phyloP scores from a whole-genome alignment of 2,329 filamentous ascomycete genomes.

The Epichloe glyceriae region DNA sequence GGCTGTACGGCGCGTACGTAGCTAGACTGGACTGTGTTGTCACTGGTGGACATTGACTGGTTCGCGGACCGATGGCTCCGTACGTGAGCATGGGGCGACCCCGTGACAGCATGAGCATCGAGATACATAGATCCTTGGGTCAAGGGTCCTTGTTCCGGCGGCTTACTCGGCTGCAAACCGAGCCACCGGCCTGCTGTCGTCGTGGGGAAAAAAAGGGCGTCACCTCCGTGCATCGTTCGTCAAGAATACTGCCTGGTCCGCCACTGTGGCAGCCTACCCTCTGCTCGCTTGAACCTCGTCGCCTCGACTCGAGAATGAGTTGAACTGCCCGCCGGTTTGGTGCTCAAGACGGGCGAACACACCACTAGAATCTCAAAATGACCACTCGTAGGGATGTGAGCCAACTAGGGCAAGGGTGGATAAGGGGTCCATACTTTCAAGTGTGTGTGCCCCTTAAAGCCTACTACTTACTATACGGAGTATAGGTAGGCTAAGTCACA shows the following conservation, averaged over 20 bases:
- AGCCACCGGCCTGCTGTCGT: conserved; percentile 8
- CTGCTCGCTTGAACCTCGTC: too few species aligned
- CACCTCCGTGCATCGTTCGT: conserved; percentile 9
- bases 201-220: conserved; percentile 9
- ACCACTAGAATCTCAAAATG: too few species aligned
- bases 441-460: too few species aligned
- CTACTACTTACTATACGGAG: too few species aligned
- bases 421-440: too few species aligned
- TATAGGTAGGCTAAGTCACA: too few species aligned
- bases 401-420: too few species aligned
- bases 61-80: not conserved
- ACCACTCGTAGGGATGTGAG: too few species aligned
- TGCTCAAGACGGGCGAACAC: too few species aligned
- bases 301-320: too few species aligned
- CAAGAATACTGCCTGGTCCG: conserved; percentile 14
- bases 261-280: conserved; percentile 10
- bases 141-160: conserved; percentile 14
- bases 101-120: conserved; percentile 8
- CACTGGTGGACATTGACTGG: not conserved
- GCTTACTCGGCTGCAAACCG: conserved; percentile 26
- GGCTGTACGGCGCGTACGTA: not conserved
- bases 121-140: conserved; percentile 15
- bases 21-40: not conserved
- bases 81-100: too few species aligned
- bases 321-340: too few species aligned